Base-by-base conservation (phyloP, 2,329 filamentous ascomycete genomes). In the Neophaeococcomyces mojaviensis region DNA sequence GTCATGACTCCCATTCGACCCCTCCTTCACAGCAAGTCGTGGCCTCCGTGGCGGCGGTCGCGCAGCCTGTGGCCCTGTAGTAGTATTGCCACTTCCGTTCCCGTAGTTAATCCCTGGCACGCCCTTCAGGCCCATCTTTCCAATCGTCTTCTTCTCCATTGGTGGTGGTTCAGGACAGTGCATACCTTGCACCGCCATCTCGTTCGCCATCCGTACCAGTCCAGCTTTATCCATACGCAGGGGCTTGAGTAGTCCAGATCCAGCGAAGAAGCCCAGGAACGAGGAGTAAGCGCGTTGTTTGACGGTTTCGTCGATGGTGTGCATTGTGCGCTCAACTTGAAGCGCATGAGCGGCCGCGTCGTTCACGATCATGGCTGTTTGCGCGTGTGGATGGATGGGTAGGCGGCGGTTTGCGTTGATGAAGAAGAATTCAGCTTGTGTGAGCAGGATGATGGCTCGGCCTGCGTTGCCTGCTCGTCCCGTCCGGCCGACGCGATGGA, bases 401-500 rank as follows among this genome's bases (percentile, higher is more conserved):
- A 41, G 30, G 16, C 30, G 24, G 24, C 30, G 39, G 19, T 41
- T 41, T 19, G 39, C 24, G 20, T 8, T 63, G 19, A 72, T 58
- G 59, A 77, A 77, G 62, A 73, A 78, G 5, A 67, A 65, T 52
- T 49, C 75, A 43, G 65, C 64, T 50, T 73, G 55, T 8, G 71
- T 75, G 35, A 79, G 65, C 13, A 78, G 54, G 43, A 77, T 71
- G 46, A 78, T 65, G 10, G 74, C 74, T 32, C 74, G 70, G 9
- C 74, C 74, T 39, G 74, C 68, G 20, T 68, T 69, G 35, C 62
- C 64, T 4, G 78, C 78, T 46, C 81, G 78, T 4, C 75, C 86
- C 7, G 86, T 90, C 51, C 86, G 83, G 43, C 85, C 85, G 34
- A 88, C 70, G 48, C 85, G 79, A 64, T 88, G 85, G 49, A 89